These are phyloP conservation scores for Iberis pinnata DNA, from an alignment of 345 rosid genomes.

Conservation along the genomic window DNA sequence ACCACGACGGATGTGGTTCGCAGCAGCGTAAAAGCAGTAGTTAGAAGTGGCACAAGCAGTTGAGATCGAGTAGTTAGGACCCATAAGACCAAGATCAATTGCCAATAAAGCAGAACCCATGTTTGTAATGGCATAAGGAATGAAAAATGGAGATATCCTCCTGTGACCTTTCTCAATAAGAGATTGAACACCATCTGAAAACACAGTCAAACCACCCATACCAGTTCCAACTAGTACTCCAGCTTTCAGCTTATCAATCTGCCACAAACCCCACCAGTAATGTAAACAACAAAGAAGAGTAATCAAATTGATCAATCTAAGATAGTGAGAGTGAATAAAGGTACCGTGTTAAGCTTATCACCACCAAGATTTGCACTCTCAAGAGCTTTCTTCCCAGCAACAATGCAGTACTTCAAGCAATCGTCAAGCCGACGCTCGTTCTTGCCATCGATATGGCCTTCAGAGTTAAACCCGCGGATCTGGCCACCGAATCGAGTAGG, in stretches of 20 bases:
- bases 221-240: conserved; percentile 99
- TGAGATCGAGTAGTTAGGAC: conserved; percentile 97
- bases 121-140: conserved; percentile 89
- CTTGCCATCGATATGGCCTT: conserved; percentile 91
- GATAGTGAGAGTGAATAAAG: not conserved
- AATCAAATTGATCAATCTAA: conserved; percentile 4
- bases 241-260: conserved; percentile 73
- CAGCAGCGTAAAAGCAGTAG: conserved; percentile 96
- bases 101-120: conserved; percentile 95
- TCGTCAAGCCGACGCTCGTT: conserved; percentile 93
- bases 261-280: conserved; percentile 20
- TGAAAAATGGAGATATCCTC: conserved; percentile 83
- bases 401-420: conserved; percentile 96
- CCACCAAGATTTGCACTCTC: conserved; percentile 86
- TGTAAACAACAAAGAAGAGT: not conserved
- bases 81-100: conserved; percentile 96
- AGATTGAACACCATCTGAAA: conserved; percentile 79
- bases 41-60: conserved; percentile 98
- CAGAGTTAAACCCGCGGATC: conserved; percentile 78
- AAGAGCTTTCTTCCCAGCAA: conserved; percentile 91
- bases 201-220: conserved; percentile 90
- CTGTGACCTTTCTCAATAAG: conserved; percentile 80
- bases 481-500: conserved; percentile 97
- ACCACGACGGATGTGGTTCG: conserved; percentile 95
- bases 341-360: conserved; percentile 60